Evolutionary conservation across 306 rosid genomes (phyloP), one percentile per base, ranked within the genome.

Genomic region (Castanopsis chinensis): DNA sequence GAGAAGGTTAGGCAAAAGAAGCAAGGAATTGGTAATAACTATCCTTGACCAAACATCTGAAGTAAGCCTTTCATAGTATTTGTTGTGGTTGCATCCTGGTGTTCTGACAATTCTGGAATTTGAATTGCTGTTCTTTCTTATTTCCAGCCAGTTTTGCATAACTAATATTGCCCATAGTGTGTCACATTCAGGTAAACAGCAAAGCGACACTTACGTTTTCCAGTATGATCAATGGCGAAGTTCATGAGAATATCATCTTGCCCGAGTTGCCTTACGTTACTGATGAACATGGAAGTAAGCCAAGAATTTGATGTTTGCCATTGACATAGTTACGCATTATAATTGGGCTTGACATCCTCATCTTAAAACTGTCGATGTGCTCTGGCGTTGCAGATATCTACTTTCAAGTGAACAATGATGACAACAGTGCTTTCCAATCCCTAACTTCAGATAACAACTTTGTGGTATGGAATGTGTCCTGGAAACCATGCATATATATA

Each of bases 271-370:
- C 97, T 72, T 93, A 93, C 85, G 89, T 93, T 86, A 90, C 92
- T 74, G 99, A 95, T 86, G 96, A 93, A 75, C 94, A 84, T 84
- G 99, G 98, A 89, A 91, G 98, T 95, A 87, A 87, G 99, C 88
- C 86, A 73, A 35, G 81, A 69, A 59, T 78, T 80, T 74, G 68
- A 68, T 78, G 84, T 64, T 71, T 80, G n/a, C 21, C 71, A 20
- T 82, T 58, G 72, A 82, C 77, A 18, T 41, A 55, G 15, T 69
- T 56, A 25, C 63, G 35, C 27, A 27, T 53, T 73, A 57, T 78
- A 83, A 27, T 71, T 15, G 65, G 78, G 80, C 84, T 71, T 23
- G 20, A 65, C 58, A 76, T 74, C 76, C 80, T 63, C 71, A 25
- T 71, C 51, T 82, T 82, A 10, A 71, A 76, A 83, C 71, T 78